These are phyloP conservation scores for Saxispiralis lemnorum DNA, from an alignment of 495 filamentous ascomycete species.

Conservation along the genomic window DNA sequence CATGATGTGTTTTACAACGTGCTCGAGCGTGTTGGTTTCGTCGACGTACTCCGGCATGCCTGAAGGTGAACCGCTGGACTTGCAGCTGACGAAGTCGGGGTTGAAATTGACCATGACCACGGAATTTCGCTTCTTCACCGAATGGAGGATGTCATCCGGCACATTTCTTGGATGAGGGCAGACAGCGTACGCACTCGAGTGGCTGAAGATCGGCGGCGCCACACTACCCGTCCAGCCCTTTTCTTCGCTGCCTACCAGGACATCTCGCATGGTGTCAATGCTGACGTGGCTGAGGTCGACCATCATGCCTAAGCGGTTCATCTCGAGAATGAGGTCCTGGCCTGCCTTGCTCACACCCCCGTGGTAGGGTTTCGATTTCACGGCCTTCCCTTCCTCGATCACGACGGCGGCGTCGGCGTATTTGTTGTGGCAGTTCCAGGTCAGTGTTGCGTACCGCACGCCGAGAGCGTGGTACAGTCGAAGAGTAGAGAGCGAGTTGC, in stretches of 20 bases:
- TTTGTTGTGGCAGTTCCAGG: constrained; percentile 83
- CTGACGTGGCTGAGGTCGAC: constrained; percentile 56
- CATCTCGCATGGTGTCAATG: constrained; percentile 52
- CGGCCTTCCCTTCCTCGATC: constrained; percentile 16
- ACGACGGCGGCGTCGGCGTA: constrained; percentile 72
- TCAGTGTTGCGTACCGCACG: constrained; percentile 81
- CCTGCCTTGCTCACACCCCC: constrained; percentile 47
- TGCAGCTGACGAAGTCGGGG: constrained; percentile 63
- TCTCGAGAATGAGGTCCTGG: constrained; percentile 47
- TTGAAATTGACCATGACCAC: constrained; percentile 66
- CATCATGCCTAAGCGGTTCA: constrained; percentile 68
- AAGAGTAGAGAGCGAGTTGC: constrained; percentile 62
- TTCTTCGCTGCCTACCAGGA: constrained; percentile 35
- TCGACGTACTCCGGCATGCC: constrained; percentile 29
- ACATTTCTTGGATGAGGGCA: constrained; percentile 59
- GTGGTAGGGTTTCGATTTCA: constrained; percentile 25
- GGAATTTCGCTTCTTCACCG: constrained; percentile 40
- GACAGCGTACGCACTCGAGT: constrained; percentile 47
- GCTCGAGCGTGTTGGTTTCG: constrained; percentile 51
- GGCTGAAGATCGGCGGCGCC: constrained; percentile 59
- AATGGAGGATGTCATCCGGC: constrained; percentile 48
- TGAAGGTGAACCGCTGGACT: constrained; percentile 27
- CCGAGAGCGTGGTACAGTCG: constrained; percentile 59
- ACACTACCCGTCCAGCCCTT: constrained; percentile 28
- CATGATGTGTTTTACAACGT: constrained; percentile 58